Conservation (phyloP, 495 filamentous ascomycete genomes). For the Xylaria acuta region DNA sequence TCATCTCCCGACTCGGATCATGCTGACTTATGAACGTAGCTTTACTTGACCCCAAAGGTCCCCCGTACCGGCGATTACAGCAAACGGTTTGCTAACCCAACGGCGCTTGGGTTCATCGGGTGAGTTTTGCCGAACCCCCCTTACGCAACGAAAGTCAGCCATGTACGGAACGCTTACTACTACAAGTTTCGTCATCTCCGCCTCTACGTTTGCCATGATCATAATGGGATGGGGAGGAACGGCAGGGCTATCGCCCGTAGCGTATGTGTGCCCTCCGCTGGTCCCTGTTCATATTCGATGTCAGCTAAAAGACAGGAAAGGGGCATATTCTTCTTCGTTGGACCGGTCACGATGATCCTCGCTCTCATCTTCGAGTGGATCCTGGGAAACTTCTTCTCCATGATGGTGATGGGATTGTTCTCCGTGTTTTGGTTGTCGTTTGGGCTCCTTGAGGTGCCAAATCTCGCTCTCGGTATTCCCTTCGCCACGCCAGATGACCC, state of each 20-base stretch:
- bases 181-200: constrained; percentile 52
- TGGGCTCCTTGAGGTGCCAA: constrained; percentile 59
- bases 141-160: too few relatives aligned
- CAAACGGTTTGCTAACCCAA: constrained; percentile 59
- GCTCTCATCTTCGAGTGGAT: constrained; percentile 59
- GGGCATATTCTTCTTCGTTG: constrained; percentile 64
- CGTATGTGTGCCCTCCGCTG: constrained; percentile 13
- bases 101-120: constrained; percentile 61
- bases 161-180: not conserved
- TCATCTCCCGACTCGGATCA: too few relatives aligned
- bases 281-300: too few relatives aligned
- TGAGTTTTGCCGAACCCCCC: constrained; percentile 12
- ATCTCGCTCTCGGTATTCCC: constrained; percentile 53
- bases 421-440: constrained; percentile 64
- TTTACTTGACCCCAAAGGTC: constrained; percentile 61
- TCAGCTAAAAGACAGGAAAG: constrained; percentile 11
- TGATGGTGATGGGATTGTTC: constrained; percentile 66
- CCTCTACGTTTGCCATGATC: constrained; percentile 52
- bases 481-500: constrained; percentile 54
- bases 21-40: constrained; percentile 28
- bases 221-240: constrained; percentile 64
- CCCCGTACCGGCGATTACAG: constrained; percentile 55
- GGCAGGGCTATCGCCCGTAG: constrained; percentile 51
- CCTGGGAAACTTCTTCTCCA: constrained; percentile 60
- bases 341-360: constrained; percentile 55